These are phyloP conservation scores for Hypoxylon sp. DNA, from an alignment of 2,329 filamentous ascomycete species.

Conservation along the genomic window DNA sequence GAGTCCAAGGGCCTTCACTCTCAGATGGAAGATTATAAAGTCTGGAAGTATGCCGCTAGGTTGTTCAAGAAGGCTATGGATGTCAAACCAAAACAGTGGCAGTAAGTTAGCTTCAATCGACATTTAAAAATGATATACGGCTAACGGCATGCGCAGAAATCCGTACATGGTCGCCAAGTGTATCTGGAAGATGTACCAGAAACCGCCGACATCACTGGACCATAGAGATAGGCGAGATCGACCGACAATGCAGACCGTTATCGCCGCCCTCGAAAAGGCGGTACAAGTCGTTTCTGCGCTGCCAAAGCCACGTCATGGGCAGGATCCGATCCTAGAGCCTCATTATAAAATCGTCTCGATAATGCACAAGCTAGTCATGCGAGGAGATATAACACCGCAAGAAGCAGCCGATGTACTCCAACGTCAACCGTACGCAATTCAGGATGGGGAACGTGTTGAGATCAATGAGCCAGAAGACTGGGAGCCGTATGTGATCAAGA, in stretches of 20 bases:
- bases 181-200: slow-evolving; percentile 75
- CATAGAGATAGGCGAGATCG: slow-evolving; percentile 58
- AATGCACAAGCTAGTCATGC: slow-evolving; percentile 82
- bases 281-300: slow-evolving; percentile 66
- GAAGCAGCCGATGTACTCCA: slow-evolving; percentile 68
- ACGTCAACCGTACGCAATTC: slow-evolving; percentile 69
- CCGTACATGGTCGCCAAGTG: slow-evolving; percentile 74
- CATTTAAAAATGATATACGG: background rate
- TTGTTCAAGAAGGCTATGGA: slow-evolving; percentile 71
- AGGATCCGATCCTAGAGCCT: slow-evolving; percentile 87
- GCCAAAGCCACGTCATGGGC: slow-evolving; percentile 70
- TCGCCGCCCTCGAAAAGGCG: slow-evolving; percentile 67
- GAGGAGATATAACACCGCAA: slow-evolving; percentile 63
- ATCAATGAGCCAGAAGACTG: slow-evolving; percentile 74
- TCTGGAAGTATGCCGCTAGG: slow-evolving; percentile 72
- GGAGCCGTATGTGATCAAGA: slow-evolving; percentile 69
- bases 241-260: slow-evolving; percentile 60
- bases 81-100: slow-evolving; percentile 70
- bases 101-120: slow-evolving; percentile 58
- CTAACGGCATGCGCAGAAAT: slow-evolving; percentile 60
- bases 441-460: slow-evolving; percentile 63
- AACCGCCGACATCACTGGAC: slow-evolving; percentile 61
- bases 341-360: slow-evolving; percentile 92
- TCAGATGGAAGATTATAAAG: slow-evolving; percentile 72
- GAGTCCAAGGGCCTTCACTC: slow-evolving; percentile 68